Evolutionary conservation across 257 asterid species (phyloP).

Genomic region (Solanum chmielewskii): DNA sequence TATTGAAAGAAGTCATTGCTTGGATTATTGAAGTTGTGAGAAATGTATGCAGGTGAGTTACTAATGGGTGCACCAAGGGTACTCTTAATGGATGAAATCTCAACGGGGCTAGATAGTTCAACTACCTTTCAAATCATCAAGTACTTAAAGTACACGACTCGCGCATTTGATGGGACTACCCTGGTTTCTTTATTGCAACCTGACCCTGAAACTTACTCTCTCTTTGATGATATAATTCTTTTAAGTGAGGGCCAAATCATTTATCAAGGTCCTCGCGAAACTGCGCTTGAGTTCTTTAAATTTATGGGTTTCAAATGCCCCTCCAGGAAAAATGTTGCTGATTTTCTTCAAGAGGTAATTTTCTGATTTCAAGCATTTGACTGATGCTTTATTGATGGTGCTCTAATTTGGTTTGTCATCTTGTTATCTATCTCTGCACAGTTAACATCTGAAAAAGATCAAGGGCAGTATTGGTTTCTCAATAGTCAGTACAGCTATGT

Average conservation of each 20-base stretch:
- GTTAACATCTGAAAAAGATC: conserved; percentile 69
- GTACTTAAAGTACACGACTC: conserved; percentile 56
- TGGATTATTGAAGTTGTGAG: not conserved
- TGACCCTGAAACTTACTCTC: conserved; percentile 78
- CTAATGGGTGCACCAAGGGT: conserved; percentile 84
- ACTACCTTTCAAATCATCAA: conserved; percentile 77
- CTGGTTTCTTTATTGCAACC: conserved; percentile 82
- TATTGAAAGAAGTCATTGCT: not conserved
- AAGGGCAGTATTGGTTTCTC: conserved; percentile 63
- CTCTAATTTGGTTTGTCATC: conserved; percentile 3
- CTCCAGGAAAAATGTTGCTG: conserved; percentile 72
- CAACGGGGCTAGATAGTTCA: conserved; percentile 88
- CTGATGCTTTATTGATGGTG: not conserved
- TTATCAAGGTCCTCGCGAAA: conserved; percentile 79
- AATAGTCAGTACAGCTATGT: conserved; percentile 33
- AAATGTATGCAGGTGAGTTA: conserved; percentile 58
- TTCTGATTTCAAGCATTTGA: not conserved
- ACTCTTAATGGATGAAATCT: conserved; percentile 85
- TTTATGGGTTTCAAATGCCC: conserved; percentile 79
- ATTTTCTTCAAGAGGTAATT: conserved; percentile 74
- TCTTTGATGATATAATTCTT: conserved; percentile 81
- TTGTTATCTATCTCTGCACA: conserved; percentile 9
- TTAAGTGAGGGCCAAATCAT: conserved; percentile 72
- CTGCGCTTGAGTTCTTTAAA: conserved; percentile 47
- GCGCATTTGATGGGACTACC: conserved; percentile 55